phyloP scores from a whole-genome alignment of 2,329 filamentous ascomycete genomes.

The Fusarium clavum region DNA sequence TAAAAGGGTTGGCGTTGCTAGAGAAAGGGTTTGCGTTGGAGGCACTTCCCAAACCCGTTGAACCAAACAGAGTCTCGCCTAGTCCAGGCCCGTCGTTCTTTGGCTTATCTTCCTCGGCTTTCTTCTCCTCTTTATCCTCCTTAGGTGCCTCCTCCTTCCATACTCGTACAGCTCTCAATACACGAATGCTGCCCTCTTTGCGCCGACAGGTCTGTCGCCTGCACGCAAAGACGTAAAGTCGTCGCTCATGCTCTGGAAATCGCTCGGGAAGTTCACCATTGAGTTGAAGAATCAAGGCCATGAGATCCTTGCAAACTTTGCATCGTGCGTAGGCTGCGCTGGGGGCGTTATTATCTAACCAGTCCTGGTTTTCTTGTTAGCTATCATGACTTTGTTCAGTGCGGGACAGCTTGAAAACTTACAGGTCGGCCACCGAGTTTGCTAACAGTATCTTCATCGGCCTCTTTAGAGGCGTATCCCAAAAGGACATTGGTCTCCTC shows the following conservation, averaged over 20 bases:
- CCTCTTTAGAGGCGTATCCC: slow-evolving; percentile 86
- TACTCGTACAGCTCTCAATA: slow-evolving; percentile 74
- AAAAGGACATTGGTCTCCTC: slow-evolving; percentile 89
- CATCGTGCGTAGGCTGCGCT: slow-evolving; percentile 84
- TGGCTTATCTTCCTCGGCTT: slow-evolving; percentile 52
- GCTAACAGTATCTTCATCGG: slow-evolving; percentile 84
- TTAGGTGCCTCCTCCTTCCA: slow-evolving; percentile 54
- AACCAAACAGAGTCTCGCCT: slow-evolving; percentile 78
- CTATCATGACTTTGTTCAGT: slow-evolving; percentile 1
- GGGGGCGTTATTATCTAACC: slow-evolving; percentile 80
- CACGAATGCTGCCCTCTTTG: slow-evolving; percentile 84
- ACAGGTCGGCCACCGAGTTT: slow-evolving; percentile 90
- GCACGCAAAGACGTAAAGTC: slow-evolving; percentile 89
- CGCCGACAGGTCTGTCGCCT: slow-evolving; percentile 81
- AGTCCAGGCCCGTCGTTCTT: slow-evolving; percentile 59
- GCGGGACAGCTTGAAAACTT: slow-evolving; percentile 53
- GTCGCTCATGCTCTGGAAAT: slow-evolving; percentile 87
- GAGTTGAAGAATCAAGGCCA: slow-evolving; percentile 88
- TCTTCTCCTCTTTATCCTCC: slow-evolving; percentile 47
- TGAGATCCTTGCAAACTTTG: slow-evolving; percentile 84
- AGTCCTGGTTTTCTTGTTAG: slow-evolving; percentile 68
- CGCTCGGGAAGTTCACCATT: slow-evolving; percentile 89
- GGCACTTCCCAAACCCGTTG: slow-evolving; percentile 59
- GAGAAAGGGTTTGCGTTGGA: slow-evolving; percentile 70
- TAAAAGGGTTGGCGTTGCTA: slow-evolving; percentile 62